Percentiles rank a stretch among this genome's conserved stretches.
Evolutionary conservation across 108 stramenopile species (phyloP).

Genomic region (Schizochytrium sp.): DNA sequence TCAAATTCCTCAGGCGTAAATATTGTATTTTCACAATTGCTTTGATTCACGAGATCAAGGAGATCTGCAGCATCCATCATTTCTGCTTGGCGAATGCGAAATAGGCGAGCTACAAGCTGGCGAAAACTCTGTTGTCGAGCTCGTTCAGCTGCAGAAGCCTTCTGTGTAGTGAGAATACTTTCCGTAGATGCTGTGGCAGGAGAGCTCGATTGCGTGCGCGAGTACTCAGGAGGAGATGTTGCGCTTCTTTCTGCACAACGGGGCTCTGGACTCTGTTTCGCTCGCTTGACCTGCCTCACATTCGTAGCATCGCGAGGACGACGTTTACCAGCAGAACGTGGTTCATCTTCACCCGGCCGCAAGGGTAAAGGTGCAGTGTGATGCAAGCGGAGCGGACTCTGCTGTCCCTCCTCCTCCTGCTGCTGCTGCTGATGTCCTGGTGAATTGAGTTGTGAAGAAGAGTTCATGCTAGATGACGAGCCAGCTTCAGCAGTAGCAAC

Average conservation of each 20-base stretch:
- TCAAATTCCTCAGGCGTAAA: background rate
- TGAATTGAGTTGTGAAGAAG: too few relatives aligned
- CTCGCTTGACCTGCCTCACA: background rate
- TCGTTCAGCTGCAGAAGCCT: background rate
- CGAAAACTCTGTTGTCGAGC: slow-evolving; percentile 23
- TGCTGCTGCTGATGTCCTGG: too few relatives aligned
- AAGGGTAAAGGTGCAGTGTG: background rate
- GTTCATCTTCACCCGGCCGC: background rate
- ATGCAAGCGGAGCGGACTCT: background rate
- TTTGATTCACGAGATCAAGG: background rate
- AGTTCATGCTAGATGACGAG: too few relatives aligned
- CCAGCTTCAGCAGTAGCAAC: background rate
- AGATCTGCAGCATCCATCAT: slow-evolving; percentile 4
- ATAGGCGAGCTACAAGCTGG: background rate
- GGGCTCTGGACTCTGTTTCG: background rate
- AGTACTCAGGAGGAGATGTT: too few relatives aligned
- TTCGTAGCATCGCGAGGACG: slow-evolving; percentile 1
- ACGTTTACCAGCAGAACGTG: background rate
- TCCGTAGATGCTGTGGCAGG: background rate
- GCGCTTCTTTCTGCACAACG: background rate
- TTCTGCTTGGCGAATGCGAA: slow-evolving; percentile 38
- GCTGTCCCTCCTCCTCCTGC: background rate
- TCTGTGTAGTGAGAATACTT: background rate
- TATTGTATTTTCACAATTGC: slow-evolving; percentile 3
- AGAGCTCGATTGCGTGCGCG: too few relatives aligned